Base-by-base conservation (phyloP, 495 filamentous ascomycete genomes). In the Penicillium pancosmium region DNA sequence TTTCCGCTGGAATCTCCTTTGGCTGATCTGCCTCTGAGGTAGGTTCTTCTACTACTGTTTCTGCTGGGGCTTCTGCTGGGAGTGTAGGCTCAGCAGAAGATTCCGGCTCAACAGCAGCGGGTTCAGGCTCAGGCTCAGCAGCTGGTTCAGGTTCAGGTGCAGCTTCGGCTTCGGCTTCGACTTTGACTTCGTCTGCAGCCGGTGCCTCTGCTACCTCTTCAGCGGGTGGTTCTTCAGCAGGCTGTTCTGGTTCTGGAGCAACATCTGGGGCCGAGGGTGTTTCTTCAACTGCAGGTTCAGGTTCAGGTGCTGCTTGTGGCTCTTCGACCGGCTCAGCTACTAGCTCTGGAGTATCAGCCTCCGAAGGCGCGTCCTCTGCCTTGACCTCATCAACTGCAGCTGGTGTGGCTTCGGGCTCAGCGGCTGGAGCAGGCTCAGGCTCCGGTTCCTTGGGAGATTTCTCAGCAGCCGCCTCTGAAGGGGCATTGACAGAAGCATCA, bases 161-260 rank as follows among this genome's bases (percentile, higher is more conserved):
- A 47, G 61, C 23, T 49, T 31, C 27, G 27, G 27, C 27, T 31
- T 31, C 27, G 63, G 47, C 15, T 31, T 31, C 27, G 63, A 43
- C 15, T 40, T 16, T 10, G 52, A 57, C 38, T 54, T 31, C 27
- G 1, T 8, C 27, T 31, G 27, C 60, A 44, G 16, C 5, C 13
- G n/a, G 41, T n/a, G 13, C 41, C 21, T 61, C 57, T 4, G 48
- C n/a, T 15, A 51, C 19, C 18, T 61, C 54, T 16, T 44, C 41
- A 27, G 43, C 36, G 38, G 61, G 31, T 47, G 62, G 46, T 10
- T 56, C 59, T 13, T 38, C 54, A 44, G 21, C 43, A 40, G 44
- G 10, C 13, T 36, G 34, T 36, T 36, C 34, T 36, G 34, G 34
- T 36, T 36, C 34, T 36, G 34, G 34, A 13, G 34, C 34, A 9